A percentile compares a stretch with the other conserved stretches of the same genome.
Evolutionary conservation across 2,329 filamentous ascomycete genomes (phyloP).

Genomic region (Tetracladium maxilliforme): DNA sequence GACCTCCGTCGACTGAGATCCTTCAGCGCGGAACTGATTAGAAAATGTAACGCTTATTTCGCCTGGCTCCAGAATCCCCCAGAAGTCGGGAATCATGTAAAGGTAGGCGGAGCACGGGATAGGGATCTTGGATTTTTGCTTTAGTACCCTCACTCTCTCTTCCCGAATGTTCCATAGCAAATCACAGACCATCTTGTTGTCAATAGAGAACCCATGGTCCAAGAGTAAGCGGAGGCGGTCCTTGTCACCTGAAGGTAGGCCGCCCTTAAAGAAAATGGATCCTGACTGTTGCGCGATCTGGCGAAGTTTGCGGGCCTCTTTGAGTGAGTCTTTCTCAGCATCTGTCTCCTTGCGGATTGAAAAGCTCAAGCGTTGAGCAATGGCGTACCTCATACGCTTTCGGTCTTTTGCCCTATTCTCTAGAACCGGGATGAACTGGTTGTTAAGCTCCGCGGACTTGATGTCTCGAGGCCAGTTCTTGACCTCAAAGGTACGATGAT

Average conservation of each 20-base stretch:
- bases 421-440: slow-evolving; percentile 55
- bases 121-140: slow-evolving; percentile 42
- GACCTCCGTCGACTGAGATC: no score
- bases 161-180: slow-evolving; percentile 27
- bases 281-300: no score
- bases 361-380: slow-evolving; percentile 32
- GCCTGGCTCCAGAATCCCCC: slow-evolving; percentile 39
- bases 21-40: slow-evolving; percentile 35
- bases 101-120: slow-evolving; percentile 46
- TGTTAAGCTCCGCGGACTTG: slow-evolving; percentile 41
- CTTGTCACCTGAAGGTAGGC: slow-evolving; percentile 14
- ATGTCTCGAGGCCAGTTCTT: slow-evolving; percentile 29
- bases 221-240: slow-evolving; percentile 40
- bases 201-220: slow-evolving; percentile 46
- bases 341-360: slow-evolving; percentile 36
- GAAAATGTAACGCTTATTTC: slow-evolving; percentile 60
- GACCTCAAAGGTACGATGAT: slow-evolving; percentile 53
- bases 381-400: slow-evolving; percentile 24
- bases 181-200: slow-evolving; percentile 24
- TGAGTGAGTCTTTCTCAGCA: slow-evolving; percentile 32
- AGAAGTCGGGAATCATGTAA: slow-evolving; percentile 56
- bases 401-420: slow-evolving; percentile 37
- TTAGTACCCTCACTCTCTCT: no score
- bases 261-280: slow-evolving; percentile 7
- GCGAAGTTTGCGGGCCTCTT: no score